A percentile compares a stretch with the other conserved stretches of the same genome.
Conservation (phyloP, 2,329 filamentous ascomycete species). For the Biscogniauxia marginata region DNA sequence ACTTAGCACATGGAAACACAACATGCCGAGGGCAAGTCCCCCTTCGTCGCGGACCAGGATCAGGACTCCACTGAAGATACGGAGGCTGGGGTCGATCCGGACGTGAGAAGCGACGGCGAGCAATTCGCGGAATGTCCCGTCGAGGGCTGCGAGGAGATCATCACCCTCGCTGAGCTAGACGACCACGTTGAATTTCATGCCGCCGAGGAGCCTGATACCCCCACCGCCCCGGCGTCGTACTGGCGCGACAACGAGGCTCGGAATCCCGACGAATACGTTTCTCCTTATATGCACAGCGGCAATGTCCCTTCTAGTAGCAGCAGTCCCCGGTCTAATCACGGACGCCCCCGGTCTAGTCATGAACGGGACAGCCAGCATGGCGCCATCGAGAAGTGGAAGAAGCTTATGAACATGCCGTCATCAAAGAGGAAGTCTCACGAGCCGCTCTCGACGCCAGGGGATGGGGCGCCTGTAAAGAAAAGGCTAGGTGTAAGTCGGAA, state of each 20-base stretch:
- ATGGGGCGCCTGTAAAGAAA: slow-evolving; percentile 8
- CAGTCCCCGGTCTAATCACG: no score
- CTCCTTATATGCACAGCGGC: slow-evolving; percentile 14
- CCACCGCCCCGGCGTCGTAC: background rate
- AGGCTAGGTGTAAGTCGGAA: slow-evolving; percentile 33
- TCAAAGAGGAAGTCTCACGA: background rate
- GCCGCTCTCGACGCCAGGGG: background rate
- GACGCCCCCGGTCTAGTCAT: background rate
- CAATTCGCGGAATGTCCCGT: slow-evolving; percentile 53
- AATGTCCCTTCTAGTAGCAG: background rate
- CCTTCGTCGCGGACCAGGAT: slow-evolving; percentile 20
- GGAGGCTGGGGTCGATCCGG: slow-evolving; percentile 6
- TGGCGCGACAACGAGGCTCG: background rate
- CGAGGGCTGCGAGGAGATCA: slow-evolving; percentile 59
- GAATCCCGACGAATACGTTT: slow-evolving; percentile 12
- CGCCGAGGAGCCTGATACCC: slow-evolving; percentile 39
- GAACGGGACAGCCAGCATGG: background rate
- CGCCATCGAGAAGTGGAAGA: slow-evolving; percentile 27
- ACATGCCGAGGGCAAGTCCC: slow-evolving; percentile 27
- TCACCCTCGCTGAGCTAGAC: slow-evolving; percentile 51
- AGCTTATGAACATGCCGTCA: slow-evolving; percentile 31
- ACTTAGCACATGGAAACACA: slow-evolving; percentile 32
- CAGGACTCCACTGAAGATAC: background rate
- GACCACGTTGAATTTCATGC: slow-evolving; percentile 60
- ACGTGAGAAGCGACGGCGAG: slow-evolving; percentile 28